A percentile compares a stretch with the other conserved stretches of the same genome.
Conservation (phyloP, 2,329 filamentous ascomycete genomes). For the Blumeria graminis region DNA sequence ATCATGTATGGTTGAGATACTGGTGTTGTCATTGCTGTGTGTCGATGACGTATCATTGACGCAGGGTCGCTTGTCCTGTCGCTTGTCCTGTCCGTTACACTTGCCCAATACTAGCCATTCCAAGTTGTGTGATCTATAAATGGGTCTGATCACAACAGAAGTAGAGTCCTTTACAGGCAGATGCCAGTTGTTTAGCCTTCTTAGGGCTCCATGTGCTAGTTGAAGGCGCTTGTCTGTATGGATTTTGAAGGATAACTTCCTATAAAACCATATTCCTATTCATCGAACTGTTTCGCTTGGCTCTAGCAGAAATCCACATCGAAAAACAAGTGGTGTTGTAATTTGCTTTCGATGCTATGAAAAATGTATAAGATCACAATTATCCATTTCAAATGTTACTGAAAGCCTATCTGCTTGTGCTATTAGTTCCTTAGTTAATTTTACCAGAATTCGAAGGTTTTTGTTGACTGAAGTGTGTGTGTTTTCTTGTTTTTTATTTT, state of each 20-base stretch:
- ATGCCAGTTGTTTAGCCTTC: background rate
- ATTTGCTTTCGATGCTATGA: background rate
- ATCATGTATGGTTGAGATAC: too few relatives aligned
- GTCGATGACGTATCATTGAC: too few relatives aligned
- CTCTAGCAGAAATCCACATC: background rate
- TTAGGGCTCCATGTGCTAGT: background rate
- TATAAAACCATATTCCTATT: background rate
- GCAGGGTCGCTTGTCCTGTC: too few relatives aligned
- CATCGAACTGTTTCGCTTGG: background rate
- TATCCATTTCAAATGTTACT: background rate
- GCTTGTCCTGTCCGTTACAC: too few relatives aligned
- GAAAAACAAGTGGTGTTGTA: background rate
- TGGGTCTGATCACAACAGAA: too few relatives aligned
- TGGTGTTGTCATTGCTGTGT: too few relatives aligned
- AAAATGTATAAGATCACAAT: background rate
- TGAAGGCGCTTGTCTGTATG: background rate
- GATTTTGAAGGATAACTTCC: background rate
- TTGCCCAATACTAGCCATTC: too few relatives aligned
- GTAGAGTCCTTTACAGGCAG: background rate
- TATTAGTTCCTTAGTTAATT: background rate
- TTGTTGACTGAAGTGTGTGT: background rate
- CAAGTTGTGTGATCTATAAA: too few relatives aligned
- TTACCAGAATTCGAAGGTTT: background rate
- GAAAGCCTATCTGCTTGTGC: background rate
- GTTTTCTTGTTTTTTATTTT: too few relatives aligned